phyloP scores from a whole-genome alignment of 495 filamentous ascomycete species.

The Xylaria telfairii region DNA sequence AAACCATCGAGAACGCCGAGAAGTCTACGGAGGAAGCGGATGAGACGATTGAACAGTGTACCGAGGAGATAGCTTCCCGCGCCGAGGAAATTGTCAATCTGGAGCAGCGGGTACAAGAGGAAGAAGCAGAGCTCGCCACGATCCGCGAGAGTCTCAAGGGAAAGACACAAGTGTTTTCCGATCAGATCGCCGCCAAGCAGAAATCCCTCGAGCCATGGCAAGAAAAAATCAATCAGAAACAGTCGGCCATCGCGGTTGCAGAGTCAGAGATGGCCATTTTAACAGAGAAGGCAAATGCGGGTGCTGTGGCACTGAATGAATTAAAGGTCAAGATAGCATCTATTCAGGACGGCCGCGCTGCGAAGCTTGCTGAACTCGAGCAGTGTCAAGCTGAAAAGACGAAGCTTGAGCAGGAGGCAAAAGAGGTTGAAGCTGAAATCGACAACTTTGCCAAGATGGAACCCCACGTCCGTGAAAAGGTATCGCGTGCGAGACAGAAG shows the following conservation, averaged over 20 bases:
- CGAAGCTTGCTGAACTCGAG: constrained; percentile 77
- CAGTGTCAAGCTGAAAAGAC: constrained; percentile 74
- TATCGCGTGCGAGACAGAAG: constrained; percentile 88
- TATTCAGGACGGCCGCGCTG: constrained; percentile 70
- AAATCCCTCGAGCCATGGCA: constrained; percentile 96
- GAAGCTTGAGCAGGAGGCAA: constrained; percentile 74
- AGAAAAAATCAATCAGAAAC: constrained; percentile 93
- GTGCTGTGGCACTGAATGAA: constrained; percentile 81
- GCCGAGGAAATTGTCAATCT: constrained; percentile 71
- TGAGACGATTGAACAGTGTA: constrained; percentile 76
- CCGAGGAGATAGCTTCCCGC: constrained; percentile 77
- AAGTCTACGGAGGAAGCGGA: constrained; percentile 73
- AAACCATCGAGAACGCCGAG: constrained; percentile 71
- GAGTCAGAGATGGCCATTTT: constrained; percentile 93
- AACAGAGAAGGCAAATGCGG: constrained; percentile 84
- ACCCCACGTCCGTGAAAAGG: constrained; percentile 76
- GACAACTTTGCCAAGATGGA: constrained; percentile 75
- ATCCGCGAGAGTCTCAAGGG: constrained; percentile 89
- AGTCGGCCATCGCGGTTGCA: constrained; percentile 89
- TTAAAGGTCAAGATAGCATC: constrained; percentile 76
- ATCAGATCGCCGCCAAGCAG: constrained; percentile 90
- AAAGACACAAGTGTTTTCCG: constrained; percentile 92
- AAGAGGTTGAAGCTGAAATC: constrained; percentile 71
- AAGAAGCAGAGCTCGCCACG: constrained; percentile 79
- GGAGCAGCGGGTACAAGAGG: constrained; percentile 73